These are phyloP conservation scores for Giardia muris DNA, from an alignment of 208 protist genomes.

Conservation along the genomic window DNA sequence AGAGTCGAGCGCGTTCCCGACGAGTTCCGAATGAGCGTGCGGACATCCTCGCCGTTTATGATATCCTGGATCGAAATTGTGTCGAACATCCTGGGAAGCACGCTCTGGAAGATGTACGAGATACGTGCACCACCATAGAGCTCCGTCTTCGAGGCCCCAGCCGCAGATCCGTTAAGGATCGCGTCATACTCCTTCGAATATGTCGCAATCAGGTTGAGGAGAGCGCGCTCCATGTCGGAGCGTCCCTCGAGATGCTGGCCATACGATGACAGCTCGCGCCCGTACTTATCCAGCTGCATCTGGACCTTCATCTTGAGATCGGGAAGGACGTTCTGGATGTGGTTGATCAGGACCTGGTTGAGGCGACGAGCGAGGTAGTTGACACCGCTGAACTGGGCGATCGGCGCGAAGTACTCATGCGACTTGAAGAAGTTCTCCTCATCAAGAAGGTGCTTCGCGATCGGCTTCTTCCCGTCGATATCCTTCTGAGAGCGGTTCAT, in stretches of 20 bases:
- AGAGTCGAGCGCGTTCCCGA: neutral
- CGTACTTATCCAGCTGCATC: neutral
- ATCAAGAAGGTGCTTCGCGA: slow-evolving; percentile 23
- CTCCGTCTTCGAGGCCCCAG: slow-evolving; percentile 8
- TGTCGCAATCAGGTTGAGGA: neutral
- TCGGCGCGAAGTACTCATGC: slow-evolving; percentile 7
- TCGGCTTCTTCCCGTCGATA: slow-evolving; percentile 32
- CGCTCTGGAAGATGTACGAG: slow-evolving; percentile 26
- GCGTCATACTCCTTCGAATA: neutral
- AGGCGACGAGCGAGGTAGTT: slow-evolving; percentile 36
- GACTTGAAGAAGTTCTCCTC: slow-evolving; percentile 28
- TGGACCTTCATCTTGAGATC: slow-evolving; percentile 33
- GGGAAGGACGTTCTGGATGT: slow-evolving; percentile 36
- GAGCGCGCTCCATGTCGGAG: neutral
- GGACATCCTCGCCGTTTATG: slow-evolving; percentile 23
- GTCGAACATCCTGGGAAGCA: slow-evolving; percentile 21
- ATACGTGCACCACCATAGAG: slow-evolving; percentile 39
- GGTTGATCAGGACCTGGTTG: slow-evolving; percentile 37
- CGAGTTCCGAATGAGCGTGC: slow-evolving; percentile 36
- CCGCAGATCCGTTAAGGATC: slow-evolving; percentile 23
- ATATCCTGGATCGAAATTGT: neutral
- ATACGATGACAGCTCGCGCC: slow-evolving; percentile 18
- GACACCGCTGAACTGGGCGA: slow-evolving; percentile 10
- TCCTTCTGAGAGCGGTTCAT: slow-evolving; percentile 39
- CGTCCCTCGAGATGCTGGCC: neutral